Evolutionary conservation across 352 stramenopile genomes (phyloP).

Genomic region (Phytophthora litchii): DNA sequence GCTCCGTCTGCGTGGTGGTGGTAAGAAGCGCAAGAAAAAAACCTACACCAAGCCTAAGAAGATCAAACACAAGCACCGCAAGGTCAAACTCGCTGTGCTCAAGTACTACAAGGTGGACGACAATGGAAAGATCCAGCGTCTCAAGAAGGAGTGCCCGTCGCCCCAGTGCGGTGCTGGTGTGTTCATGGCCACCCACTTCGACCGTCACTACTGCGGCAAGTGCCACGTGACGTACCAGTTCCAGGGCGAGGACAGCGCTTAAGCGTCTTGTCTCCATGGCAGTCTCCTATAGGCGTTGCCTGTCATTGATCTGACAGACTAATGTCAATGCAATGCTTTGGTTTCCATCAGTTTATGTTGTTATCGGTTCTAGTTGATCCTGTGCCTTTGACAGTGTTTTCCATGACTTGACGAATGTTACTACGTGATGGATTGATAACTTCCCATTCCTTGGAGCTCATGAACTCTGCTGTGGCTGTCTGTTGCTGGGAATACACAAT

Average conservation of each 20-base stretch:
- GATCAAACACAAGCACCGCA: conserved; percentile 96
- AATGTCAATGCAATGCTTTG: conserved; percentile 47
- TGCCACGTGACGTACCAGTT: conserved; percentile 97
- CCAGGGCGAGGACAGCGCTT: conserved; percentile 76
- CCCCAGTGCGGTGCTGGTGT: conserved; percentile 96
- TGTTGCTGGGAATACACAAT: conserved; percentile 70
- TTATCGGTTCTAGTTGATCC: too few species aligned
- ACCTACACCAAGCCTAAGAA: conserved; percentile 99
- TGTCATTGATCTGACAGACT: conserved; percentile 17
- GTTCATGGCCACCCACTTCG: conserved; percentile 99
- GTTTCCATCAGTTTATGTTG: conserved; percentile 51
- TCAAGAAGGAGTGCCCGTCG: conserved; percentile 98
- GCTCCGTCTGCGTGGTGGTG: conserved; percentile 94
- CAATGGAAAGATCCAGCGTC: conserved; percentile 96
- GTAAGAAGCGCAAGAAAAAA: conserved; percentile 99
- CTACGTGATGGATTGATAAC: conserved; percentile 66
- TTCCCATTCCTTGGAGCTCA: conserved; percentile 74
- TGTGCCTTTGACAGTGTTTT: conserved; percentile 35
- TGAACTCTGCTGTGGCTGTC: conserved; percentile 47
- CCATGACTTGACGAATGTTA: conserved; percentile 55
- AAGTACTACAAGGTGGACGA: conserved; percentile 98
- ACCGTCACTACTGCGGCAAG: conserved; percentile 99
- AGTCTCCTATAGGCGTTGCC: conserved; percentile 26
- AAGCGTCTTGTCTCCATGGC: conserved; percentile 33
- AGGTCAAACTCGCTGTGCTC: conserved; percentile 97